Evolutionary conservation across 2,329 filamentous ascomycete species (phyloP), one percentile per base, ranked within the genome.

Genomic region (Trichothecium sympodiale): DNA sequence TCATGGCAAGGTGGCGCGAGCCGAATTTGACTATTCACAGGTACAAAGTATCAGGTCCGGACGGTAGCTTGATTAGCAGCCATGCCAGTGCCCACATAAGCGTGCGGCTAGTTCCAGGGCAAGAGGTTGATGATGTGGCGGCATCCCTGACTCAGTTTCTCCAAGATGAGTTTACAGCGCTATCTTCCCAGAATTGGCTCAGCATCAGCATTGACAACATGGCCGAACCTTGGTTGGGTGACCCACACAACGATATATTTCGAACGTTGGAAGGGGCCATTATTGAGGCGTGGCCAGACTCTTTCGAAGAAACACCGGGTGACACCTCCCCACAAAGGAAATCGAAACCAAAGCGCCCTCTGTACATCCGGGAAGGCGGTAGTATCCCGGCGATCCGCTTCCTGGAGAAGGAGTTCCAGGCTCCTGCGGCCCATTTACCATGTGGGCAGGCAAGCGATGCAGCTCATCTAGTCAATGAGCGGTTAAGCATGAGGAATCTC

Each of bases 1-100:
- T 98, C 5, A 94, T 94, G 82, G 83, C 88, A 9, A 75, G 88
- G 38, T 98, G 91, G 91, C 79, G 91, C 16, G 88, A 96, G 51
- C 87, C 91, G 0, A 94, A 93, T 34, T 65, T 98, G 35, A 96
- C 91, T 0, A 83, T 96, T 30, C 91, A 98, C 59, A 75, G 85
- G 7, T 87, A 96, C 56, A 86, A 93, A 49, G 87, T 89, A 0
- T 94, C 88, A 0, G 89, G 89, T 0, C 87, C 86, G 1, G 91
- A 93, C 46, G 85, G 87, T 2, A 91, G 87, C 33, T 77, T 96
- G 18, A 94, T 98, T 41, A 93, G 89, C 29, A 80, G 84, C 42
- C 79, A 87, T 46, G 91, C 89, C 8, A 89, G 82, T 49, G 87
- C 88, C 5, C 80, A 87, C 34, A 75, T 98, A 25, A 95, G 88